Evolutionary conservation across 768 basidiomycete species (phyloP).

Genomic region (Clitopilus passeckerianus): DNA sequence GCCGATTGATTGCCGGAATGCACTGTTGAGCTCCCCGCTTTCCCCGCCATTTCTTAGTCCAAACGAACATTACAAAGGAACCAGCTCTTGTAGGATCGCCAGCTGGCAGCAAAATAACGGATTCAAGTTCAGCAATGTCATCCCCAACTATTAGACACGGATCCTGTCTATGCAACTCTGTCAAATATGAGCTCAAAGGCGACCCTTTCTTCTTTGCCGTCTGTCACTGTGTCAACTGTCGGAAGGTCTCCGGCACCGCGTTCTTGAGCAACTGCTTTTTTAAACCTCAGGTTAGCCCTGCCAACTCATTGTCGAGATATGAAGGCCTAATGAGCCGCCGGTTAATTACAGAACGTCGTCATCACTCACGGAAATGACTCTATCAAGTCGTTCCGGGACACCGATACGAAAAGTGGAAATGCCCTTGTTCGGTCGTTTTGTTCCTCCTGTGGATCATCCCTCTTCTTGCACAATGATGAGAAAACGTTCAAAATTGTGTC

Average conservation of each 20-base stretch:
- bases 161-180: slow-evolving; percentile 31
- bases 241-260: slow-evolving; percentile 34
- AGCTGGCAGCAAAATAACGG: background rate
- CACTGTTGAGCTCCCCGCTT: background rate
- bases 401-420: slow-evolving; percentile 16
- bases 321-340: too few species aligned
- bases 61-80: background rate
- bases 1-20: background rate
- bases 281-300: slow-evolving; percentile 24
- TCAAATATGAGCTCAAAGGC: slow-evolving; percentile 29
- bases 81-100: background rate
- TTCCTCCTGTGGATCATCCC: slow-evolving; percentile 17
- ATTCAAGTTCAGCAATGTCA: background rate
- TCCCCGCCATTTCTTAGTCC: background rate
- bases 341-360: slow-evolving; percentile 13
- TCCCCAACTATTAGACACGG: slow-evolving; percentile 13
- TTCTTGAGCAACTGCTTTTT: slow-evolving; percentile 36
- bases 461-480: slow-evolving; percentile 16
- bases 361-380: slow-evolving; percentile 16
- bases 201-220: slow-evolving; percentile 32
- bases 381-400: slow-evolving; percentile 17
- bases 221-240: slow-evolving; percentile 39
- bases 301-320: background rate
- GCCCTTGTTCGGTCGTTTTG: slow-evolving; percentile 21
- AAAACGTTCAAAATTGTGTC: slow-evolving; percentile 18